Conservation (phyloP, 225 moss, liverwort and hornwort genomes). For the Ulota crispa region DNA sequence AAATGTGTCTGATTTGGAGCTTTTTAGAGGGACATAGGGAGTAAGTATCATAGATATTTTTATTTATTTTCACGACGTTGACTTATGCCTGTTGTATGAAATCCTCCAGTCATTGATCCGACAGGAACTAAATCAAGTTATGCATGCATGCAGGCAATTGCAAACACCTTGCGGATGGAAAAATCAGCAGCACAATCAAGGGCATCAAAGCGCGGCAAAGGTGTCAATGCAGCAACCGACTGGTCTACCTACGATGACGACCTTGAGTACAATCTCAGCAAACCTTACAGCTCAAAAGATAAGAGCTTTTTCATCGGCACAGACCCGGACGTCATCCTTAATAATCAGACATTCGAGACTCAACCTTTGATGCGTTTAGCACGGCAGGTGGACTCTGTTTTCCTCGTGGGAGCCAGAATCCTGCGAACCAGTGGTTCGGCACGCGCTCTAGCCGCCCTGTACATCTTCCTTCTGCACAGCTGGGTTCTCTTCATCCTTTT, state of each 20-base stretch:
- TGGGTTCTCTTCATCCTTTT: slow-evolving; percentile 81
- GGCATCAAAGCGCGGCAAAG: slow-evolving; percentile 70
- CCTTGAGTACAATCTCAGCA: slow-evolving; percentile 65
- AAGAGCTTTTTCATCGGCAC: slow-evolving; percentile 44
- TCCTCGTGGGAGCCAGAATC: slow-evolving; percentile 69
- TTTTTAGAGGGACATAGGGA: too few species aligned
- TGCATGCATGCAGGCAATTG: slow-evolving; percentile 54
- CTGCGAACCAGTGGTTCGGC: slow-evolving; percentile 64
- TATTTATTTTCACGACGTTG: background rate
- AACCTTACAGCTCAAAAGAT: slow-evolving; percentile 74
- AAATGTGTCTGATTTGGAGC: too few species aligned
- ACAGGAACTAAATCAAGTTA: background rate
- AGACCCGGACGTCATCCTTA: slow-evolving; percentile 44
- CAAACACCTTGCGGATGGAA: slow-evolving; percentile 69
- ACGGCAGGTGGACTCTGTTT: slow-evolving; percentile 69
- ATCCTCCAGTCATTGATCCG: background rate
- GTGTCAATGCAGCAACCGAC: slow-evolving; percentile 34
- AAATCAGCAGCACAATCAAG: slow-evolving; percentile 62
- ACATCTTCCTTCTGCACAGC: slow-evolving; percentile 68
- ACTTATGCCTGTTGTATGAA: background rate
- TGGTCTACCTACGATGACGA: slow-evolving; percentile 69
- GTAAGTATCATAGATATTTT: background rate
- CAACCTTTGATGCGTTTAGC: slow-evolving; percentile 50
- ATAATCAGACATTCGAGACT: slow-evolving; percentile 40
- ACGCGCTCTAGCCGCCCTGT: slow-evolving; percentile 65